Evolutionary conservation across 208 protist genomes (phyloP), one percentile per base, ranked within the genome.

Genomic region (Lotmaria passim): DNA sequence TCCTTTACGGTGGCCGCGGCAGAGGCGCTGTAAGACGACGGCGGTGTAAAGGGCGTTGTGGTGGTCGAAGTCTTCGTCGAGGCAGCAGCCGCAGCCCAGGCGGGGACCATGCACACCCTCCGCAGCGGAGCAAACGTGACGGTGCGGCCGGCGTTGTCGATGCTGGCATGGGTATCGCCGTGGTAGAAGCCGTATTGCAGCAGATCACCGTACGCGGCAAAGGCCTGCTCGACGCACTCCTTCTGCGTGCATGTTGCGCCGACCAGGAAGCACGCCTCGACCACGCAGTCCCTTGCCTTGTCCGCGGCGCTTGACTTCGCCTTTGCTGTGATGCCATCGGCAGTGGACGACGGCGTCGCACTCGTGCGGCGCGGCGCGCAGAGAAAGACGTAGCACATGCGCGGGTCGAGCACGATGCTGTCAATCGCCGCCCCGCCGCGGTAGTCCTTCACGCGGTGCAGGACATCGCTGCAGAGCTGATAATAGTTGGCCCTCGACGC

Each of bases 381-480:
- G 19, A 94, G 30, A 58, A 94, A 71, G 36, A 82, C 76, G 57
- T 92, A 91, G 56, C 66, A 80, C 17, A 93, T 66, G 1, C 89
- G 77, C 34, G 73, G 66, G 39, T 94, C 89, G 26, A 91, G 46
- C 26, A 63, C 36, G 61, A 82, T 73, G n/a, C 21, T 55, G 39
- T 44, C 41, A n/a, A 52, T 41, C 2, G n/a, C 10, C 12, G 28
- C 36, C 19, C 31, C n/a, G 30, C 52, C 6, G 7, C 52, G 41
- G 36, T 33, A 33, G 31, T 77, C 57, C 19, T 36, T 44, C 4
- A 58, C 71, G 5, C 71, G 46, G 1, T 48, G 48, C 56, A 77
- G 57, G 17, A 77, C 63, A 47, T 77, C 71, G 15, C 11, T 39
- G 63, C 71, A 67, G n/a, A 77, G 48, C 48, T 71, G 71, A 33